Conservation (phyloP, 305 asterid species). For the Coffea humblotiana region DNA sequence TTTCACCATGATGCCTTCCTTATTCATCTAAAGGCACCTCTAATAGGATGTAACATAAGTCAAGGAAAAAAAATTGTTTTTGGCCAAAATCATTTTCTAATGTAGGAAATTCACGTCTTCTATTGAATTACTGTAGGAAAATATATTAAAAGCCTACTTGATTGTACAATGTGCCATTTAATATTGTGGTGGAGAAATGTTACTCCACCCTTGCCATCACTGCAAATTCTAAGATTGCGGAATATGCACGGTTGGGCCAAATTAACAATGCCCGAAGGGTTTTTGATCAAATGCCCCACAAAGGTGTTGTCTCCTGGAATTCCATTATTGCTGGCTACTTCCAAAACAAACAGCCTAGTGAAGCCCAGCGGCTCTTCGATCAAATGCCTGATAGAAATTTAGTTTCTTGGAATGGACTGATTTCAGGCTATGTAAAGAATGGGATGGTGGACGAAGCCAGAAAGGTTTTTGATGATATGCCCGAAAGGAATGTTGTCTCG, state of each 20-base stretch:
- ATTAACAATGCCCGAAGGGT: conserved; percentile 44
- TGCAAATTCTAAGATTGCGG: conserved; percentile 46
- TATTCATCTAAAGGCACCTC: too few species aligned
- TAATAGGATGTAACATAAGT: too few species aligned
- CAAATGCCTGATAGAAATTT: conserved; percentile 58
- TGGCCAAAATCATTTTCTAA: too few species aligned
- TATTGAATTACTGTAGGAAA: neutral
- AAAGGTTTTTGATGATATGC: conserved; percentile 53
- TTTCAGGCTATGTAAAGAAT: conserved; percentile 63
- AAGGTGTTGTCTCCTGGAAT: conserved; percentile 56
- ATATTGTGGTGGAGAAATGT: conserved; percentile 21
- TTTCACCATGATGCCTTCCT: too few species aligned
- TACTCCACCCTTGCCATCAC: conserved; percentile 27
- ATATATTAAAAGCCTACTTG: neutral
- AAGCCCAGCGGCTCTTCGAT: conserved; percentile 48
- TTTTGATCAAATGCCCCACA: conserved; percentile 49
- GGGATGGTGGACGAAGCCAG: conserved; percentile 56
- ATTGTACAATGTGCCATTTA: neutral
- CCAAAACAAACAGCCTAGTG: conserved; percentile 41
- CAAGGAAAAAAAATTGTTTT: too few species aligned
- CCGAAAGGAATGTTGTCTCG: conserved; percentile 55
- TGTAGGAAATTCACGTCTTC: too few species aligned
- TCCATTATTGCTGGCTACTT: conserved; percentile 57
- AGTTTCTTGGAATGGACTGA: conserved; percentile 66
- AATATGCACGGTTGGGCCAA: conserved; percentile 54